Base-by-base conservation (phyloP, 495 filamentous ascomycete genomes). In the Bombardia bombarda region DNA sequence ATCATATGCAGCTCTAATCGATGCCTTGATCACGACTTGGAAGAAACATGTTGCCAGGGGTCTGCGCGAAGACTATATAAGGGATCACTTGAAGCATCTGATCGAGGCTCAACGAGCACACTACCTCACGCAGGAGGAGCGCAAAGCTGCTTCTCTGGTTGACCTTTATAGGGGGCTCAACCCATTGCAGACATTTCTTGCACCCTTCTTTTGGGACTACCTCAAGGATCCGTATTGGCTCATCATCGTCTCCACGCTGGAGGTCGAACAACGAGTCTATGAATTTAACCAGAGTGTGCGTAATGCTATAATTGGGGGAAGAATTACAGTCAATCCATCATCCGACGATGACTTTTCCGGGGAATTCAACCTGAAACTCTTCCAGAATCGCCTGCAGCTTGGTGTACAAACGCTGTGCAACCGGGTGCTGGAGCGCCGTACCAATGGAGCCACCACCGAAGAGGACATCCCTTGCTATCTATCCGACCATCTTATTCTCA, bases 1-100 rank as follows among this genome's bases (percentile, higher is more conserved):
- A 4, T 84, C 82, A 68, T 68, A 77, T 52, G 69, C 65, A 35
- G 49, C 53, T 1, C 34, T 67, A 7, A 7, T 43, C 4, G 44
- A 41, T 7, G 55, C 51, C 5, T 43, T 60, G 17, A 18, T 46
- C 9, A 17, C 21, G 7, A 23, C 16, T 16, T 55, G 57, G 22
- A 32, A 46, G 6, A 12, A 4, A 17, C 20, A 44, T 2, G 8
- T 67, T 6, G 5, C 19, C 12, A 9, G 32, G 4, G 46, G 53
- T 14, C 41, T 60, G 10, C 7, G 46, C 1, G 3, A 37, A 6
- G 2, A 38, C 12, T 9, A 32, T 4, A n/a, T 32, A 4, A 18
- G 10, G 8, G 17, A 21, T 13, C 42, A 38, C 12, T 24, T 43
- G 7, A 21, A n/a, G 3, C 9, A 12, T 8, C 45, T 56, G 19